Evolutionary conservation across 2,329 filamentous ascomycete species (phyloP), one percentile per base, ranked within the genome.

Genomic region (Rutstroemia sp.): DNA sequence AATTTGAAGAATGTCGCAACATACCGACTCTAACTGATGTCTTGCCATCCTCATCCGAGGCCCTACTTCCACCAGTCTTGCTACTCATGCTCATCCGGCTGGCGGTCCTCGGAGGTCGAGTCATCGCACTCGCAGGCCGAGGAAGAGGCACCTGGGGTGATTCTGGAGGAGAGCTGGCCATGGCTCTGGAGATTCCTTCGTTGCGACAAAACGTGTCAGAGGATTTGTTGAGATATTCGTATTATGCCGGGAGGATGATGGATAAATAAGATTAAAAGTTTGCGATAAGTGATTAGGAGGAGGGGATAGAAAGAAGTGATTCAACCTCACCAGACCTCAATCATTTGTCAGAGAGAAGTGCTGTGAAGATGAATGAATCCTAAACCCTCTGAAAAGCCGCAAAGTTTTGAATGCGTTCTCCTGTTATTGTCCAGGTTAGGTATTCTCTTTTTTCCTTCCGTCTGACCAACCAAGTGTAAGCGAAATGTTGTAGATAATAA

Each of bases 1-100:
- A 45, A 19, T 8, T 23, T 39, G 12, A 46, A 52, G 23, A 17
- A 34, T 17, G 17, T 34, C 16, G 36, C 30, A 58, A 88, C 91
- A 67, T 82, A 96, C 92, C 92, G 70, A 96, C 92, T 92, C 89
- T 94, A 74, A 96, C 92, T 25, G 92, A 89, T 6, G 92, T 96
- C 71, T 88, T 92, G 61, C 80, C 81, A 71, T 96, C 92, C 65
- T 96, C 92, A 67, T 96, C 92, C 0, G 91, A 95, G 23, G 87
- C 86, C 68, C 89, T 83, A 73, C 89, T 95, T 61, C 87, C 84
- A 84, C 84, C 85, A 52, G 79, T 76, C 57, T 88, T 92, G 75
- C 88, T 88, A 67, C 80, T 86, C 76, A 87, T 87, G 75, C 90
- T 95, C 79, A 95, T 78, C 65, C 92, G 88, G 74, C 90, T 95